Evolutionary conservation across 257 asterid species (phyloP), one percentile per base, ranked within the genome.

Genomic region (Fraxinus excelsior): DNA sequence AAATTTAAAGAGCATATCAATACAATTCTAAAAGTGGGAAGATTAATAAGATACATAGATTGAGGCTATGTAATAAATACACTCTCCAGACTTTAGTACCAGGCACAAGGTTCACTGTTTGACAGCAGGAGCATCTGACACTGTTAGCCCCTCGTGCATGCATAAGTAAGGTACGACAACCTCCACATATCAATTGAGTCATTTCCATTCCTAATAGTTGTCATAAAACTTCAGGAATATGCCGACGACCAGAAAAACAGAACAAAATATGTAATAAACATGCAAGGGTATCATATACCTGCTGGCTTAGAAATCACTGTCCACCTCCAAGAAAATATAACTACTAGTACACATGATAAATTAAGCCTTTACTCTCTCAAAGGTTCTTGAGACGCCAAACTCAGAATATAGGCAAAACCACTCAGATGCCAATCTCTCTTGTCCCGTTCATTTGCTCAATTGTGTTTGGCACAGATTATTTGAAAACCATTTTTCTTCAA

Each of bases 101-200:
- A 75, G 97, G 98, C 76, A 90, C 98, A 79, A 91, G 92, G 85
- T 93, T 95, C 71, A 91, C 91, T 0, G 96, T 89, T 70, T 88
- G 97, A 83, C 97, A 93, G 81, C 99, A 95, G 56, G 98, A 93
- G 83, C 98, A 95, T 83, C 97, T 89, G 75, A 95, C 97, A 65
- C 96, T 93, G 25, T 92, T 72, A 69, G 97, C 99, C 49, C 98
- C 99, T 13, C 92, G 97, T 37, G 94, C 82, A 84, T 93, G 91
- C 98, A 93, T 93, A 75, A 95, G 88, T 79, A 87, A 78, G 0
- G 96, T 95, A 70, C 90, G 96, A 78, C 99, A 95, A 71, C 99
- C 97, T 77, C 97, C 97, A 80, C 99, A 95, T 76, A 93, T 85
- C 82, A 93, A 80, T 79, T 89, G 99, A 78, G 96, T 87, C 96